Evolutionary conservation across 176 grass and related monocot species (phyloP), one percentile per base, ranked within the genome.

Genomic region (Aegilops umbellulata): DNA sequence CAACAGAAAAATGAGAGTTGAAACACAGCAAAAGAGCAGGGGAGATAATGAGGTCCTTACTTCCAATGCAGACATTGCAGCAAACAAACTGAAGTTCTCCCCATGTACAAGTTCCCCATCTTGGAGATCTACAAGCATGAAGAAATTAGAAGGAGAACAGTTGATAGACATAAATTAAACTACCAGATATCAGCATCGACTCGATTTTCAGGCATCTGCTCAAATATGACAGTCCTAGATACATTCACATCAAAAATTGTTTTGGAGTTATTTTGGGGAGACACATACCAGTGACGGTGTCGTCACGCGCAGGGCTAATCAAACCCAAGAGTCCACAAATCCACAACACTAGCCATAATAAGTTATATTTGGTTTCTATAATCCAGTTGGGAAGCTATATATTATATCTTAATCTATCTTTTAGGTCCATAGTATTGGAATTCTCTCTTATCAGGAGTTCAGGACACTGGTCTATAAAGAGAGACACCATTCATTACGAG

Each of bases 81-180:
- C 96, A 92, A 98, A 98, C 47, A 98, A 83, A 88, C 93, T 98
- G 74, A 98, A 98, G 85, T 92, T 98, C 85, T 95, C 94, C 80
- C 93, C 96, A 88, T 98, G 96, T 58, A 98, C 73, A 85, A 98
- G 96, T 36, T 98, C 91, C 64, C 93, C 93, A 76, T 95, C 92
- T 71, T 94, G 82, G 80, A 98, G 94, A 91, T 95, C 96, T 98
- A 82, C 47, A 92, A 79, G n/a, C 39, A 89, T 65, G 41, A 62
- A 86, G 42, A 14, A 60, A 85, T 79, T 34, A 82, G 47, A 82
- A 76, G 65, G 35, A 35, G 34, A 79, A 7, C 47, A 84, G 30
- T 55, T 3, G 5, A 57, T 30, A 7, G 22, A 75, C 31, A 81
- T 30, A 24, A 80, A 38, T 46, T 22, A 69, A 76, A 76, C 49